Percentiles rank a stretch among this genome's conserved stretches.
phyloP scores from a whole-genome alignment of 768 basidiomycete genomes.

The Mycena leptocephala region DNA sequence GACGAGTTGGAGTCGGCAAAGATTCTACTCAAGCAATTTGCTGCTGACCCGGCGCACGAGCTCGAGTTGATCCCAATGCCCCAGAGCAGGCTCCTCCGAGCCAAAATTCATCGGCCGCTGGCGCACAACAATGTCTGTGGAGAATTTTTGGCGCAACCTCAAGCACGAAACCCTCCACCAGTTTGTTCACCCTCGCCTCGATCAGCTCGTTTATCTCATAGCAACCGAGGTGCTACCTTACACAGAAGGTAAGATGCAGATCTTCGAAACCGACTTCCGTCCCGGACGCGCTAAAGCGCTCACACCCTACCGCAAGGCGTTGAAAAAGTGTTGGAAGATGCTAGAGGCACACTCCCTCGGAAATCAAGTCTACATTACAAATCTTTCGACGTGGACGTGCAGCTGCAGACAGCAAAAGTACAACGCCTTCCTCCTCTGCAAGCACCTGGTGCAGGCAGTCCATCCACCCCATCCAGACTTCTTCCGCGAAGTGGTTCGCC shows the following conservation, averaged over 20 bases:
- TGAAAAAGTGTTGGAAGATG: conserved; percentile 45
- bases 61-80: conserved; percentile 14
- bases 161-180: conserved; percentile 42
- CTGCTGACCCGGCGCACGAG: neutral
- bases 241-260: conserved; percentile 35
- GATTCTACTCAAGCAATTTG: conserved; percentile 23
- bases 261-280: conserved; percentile 33
- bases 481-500: conserved; percentile 26
- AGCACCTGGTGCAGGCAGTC: conserved; percentile 42
- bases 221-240: conserved; percentile 35
- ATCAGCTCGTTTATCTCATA: conserved; percentile 51
- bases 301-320: conserved; percentile 41
- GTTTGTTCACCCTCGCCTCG: conserved; percentile 41
- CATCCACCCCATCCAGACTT: conserved; percentile 15
- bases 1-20: conserved; percentile 39
- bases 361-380: neutral
- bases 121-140: conserved; percentile 42
- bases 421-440: conserved; percentile 37
- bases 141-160: conserved; percentile 42
- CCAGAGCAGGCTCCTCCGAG: conserved; percentile 25
- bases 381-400: conserved; percentile 35
- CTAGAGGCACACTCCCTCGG: neutral
- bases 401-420: conserved; percentile 38
- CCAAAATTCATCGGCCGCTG: conserved; percentile 31
- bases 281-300: conserved; percentile 43